Evolutionary conservation across 2,329 filamentous ascomycete genomes (phyloP), one percentile per base, ranked within the genome.

Genomic region (Paecilomyces fulvus): DNA sequence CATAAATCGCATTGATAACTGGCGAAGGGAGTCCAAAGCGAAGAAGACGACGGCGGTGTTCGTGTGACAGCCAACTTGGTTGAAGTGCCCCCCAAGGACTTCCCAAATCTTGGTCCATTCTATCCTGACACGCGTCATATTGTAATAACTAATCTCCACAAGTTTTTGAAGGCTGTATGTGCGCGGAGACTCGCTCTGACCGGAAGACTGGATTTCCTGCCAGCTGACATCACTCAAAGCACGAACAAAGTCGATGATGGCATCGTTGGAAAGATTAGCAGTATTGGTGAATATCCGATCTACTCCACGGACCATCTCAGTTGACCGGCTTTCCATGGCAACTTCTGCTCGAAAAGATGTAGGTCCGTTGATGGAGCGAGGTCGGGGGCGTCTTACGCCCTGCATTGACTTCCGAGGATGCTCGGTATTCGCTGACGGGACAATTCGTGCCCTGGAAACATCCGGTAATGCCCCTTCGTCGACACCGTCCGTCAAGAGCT

Each of bases 81-180:
- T 97, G 80, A 99, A 99, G 70, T 99, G 95, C 69, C 96, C 89
- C 12, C 94, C 94, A n/a, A 99, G 82, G 1, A 99, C 89, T 60
- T 89, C 89, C 94, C 94, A 99, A 58, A 99, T 96, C 65, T 88
- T 92, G 11, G 89, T 95, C 94, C 94, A 99, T 70, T 99, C 94
- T 65, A 97, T 97, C 65, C 94, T 88, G 33, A 99, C 92, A 79
- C 94, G 86, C 58, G 90, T 91, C 94, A 99, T 99, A 77, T 99
- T 99, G 83, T 99, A 99, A 73, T 96, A 96, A 71, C 90, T 95
- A 73, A 99, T 97, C 73, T 99, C 94, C 14, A 99, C 95, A 60
- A 99, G 84, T 74, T 99, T 99, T 69, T 99, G 94, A 59, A 99
- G 77, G 75, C 92, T 96, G 80, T 96, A 99, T 8, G 92, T 99